Evolutionary conservation across 345 rosid genomes (phyloP).

Genomic region (Brassica cretica): DNA sequence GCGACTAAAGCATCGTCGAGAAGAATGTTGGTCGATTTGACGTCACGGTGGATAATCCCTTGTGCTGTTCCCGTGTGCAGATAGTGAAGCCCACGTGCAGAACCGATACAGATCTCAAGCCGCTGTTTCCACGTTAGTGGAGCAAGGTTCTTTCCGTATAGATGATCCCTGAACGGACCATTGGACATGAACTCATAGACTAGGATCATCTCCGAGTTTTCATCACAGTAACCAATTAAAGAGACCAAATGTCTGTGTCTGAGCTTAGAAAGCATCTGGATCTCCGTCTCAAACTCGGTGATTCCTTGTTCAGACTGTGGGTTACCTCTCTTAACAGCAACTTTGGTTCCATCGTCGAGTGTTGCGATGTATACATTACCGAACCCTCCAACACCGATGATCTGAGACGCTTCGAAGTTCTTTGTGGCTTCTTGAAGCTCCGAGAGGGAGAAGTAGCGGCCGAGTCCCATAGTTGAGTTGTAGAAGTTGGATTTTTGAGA

Average conservation of each 20-base stretch:
- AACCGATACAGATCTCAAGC: not conserved
- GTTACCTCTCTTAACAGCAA: not conserved
- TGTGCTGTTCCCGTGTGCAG: not conserved
- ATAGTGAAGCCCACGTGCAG: not conserved
- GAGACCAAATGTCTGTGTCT: not conserved
- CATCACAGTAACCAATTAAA: not conserved
- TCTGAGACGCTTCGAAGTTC: not conserved
- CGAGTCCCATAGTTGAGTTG: not conserved
- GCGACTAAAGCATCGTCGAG: not conserved
- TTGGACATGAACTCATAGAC: not conserved
- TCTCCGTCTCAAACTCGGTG: not conserved
- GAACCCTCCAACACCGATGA: not conserved
- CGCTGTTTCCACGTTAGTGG: not conserved
- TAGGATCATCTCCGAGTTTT: not conserved
- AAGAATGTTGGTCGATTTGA: not conserved
- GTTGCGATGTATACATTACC: not conserved
- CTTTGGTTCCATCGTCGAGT: not conserved
- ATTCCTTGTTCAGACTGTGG: not conserved
- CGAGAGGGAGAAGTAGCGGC: not conserved
- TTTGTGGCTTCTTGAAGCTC: not conserved
- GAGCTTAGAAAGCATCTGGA: not conserved
- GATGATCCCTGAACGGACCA: not conserved
- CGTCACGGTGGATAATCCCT: not conserved
- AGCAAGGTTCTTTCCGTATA: slow-evolving; percentile 1
- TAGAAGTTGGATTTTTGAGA: not conserved